These are phyloP conservation scores for Pleurostoma richardsiae DNA, from an alignment of 2,329 filamentous ascomycete genomes.

Conservation along the genomic window DNA sequence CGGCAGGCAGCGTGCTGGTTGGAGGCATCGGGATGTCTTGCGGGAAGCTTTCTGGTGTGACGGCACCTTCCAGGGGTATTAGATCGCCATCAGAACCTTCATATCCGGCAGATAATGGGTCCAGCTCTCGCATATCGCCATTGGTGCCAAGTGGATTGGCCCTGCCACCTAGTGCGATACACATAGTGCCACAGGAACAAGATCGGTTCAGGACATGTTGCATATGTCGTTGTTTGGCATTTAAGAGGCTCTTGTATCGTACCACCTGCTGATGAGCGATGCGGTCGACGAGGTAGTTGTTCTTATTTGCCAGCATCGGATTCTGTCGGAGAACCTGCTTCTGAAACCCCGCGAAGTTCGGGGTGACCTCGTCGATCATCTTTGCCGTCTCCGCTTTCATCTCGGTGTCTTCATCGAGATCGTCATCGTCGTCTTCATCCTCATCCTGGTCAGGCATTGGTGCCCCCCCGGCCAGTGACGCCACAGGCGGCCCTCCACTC, in stretches of 20 bases:
- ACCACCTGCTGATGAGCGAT: constrained; percentile 76
- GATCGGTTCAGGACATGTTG: constrained; percentile 45
- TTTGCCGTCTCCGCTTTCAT: constrained; percentile 58
- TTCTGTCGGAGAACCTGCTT: constrained; percentile 70
- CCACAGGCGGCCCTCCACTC: constrained; percentile 48
- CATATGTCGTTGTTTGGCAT: constrained; percentile 65
- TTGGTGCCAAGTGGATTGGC: constrained; percentile 56
- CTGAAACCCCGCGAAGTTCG: constrained; percentile 72
- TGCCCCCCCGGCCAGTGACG: constrained; percentile 32
- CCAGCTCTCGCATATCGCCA: constrained; percentile 53
- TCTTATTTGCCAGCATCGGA: constrained; percentile 55
- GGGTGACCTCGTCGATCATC: constrained; percentile 62
- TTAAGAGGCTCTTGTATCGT: constrained; percentile 73
- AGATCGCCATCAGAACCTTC: constrained; percentile 60
- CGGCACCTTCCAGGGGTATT: constrained; percentile 63
- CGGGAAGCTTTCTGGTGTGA: constrained; percentile 72
- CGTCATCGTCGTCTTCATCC: constrained; percentile 49
- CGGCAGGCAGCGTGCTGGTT: constrained; percentile 69
- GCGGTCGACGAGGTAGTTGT: constrained; percentile 66
- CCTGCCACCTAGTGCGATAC: constrained; percentile 62
- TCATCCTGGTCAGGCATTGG: constrained; percentile 26
- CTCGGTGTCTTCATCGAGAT: constrained; percentile 50
- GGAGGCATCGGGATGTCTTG: constrained; percentile 77
- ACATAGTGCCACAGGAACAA: constrained; percentile 60
- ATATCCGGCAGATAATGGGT: constrained; percentile 47